Percentiles rank a stretch among this genome's conserved stretches.
Evolutionary conservation across 176 grass and related monocot species (phyloP).

Genomic region (Aegilops sharonensis): DNA sequence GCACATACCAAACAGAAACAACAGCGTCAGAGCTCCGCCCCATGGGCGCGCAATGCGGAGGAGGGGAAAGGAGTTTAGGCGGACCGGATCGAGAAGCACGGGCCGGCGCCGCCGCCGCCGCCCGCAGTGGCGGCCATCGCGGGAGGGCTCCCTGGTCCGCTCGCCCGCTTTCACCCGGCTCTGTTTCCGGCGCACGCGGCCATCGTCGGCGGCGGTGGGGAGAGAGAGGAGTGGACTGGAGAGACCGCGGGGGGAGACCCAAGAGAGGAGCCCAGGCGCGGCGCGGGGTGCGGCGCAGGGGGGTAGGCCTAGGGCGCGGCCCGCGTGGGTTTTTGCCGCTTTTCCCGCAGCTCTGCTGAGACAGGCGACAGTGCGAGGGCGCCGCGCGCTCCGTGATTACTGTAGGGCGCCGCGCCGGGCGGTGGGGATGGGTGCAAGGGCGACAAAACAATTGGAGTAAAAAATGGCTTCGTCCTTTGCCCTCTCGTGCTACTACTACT

Average conservation of each 20-base stretch:
- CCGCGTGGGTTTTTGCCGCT: not conserved
- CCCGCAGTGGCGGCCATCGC: constrained; percentile 15
- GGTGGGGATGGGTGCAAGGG: not conserved
- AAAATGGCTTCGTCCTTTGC: not conserved
- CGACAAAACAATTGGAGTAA: not conserved
- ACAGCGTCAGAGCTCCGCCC: not conserved
- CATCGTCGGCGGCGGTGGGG: not conserved
- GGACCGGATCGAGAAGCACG: constrained; percentile 52
- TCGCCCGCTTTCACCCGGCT: not conserved
- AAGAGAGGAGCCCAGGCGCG: not conserved
- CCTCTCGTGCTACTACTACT: not conserved
- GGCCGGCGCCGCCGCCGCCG: constrained; percentile 2
- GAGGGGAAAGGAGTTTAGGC: not conserved
- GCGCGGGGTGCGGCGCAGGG: not conserved
- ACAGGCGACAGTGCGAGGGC: not conserved
- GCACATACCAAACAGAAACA: not conserved
- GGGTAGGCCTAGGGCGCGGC: not conserved
- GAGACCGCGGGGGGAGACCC: not conserved
- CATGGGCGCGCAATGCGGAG: not conserved
- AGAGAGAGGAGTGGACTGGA: not conserved
- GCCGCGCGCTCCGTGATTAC: not conserved
- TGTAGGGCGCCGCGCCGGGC: not conserved
- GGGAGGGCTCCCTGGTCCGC: not conserved
- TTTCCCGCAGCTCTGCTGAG: not conserved
- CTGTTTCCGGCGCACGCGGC: not conserved